Percentiles rank a stretch among this genome's conserved stretches.
phyloP scores from a whole-genome alignment of 148 eudicot genomes.

The Polygonum aviculare region DNA sequence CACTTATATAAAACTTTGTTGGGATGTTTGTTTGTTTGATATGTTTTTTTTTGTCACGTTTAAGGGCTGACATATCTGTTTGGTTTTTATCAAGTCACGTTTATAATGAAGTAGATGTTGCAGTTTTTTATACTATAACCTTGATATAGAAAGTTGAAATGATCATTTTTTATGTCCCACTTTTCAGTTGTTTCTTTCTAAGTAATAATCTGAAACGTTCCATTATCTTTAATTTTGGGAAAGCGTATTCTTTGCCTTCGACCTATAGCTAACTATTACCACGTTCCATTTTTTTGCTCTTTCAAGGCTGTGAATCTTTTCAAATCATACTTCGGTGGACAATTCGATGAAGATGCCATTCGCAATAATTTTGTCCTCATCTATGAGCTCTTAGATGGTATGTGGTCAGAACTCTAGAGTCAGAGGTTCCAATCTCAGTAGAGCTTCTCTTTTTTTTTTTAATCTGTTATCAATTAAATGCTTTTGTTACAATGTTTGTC shows the following conservation, averaged over 20 bases:
- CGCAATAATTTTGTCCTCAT: conserved; percentile 95
- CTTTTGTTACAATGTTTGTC: neutral
- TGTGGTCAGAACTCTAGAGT: conserved; percentile 12
- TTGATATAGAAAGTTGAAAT: neutral
- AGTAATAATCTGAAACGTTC: neutral
- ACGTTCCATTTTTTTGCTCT: neutral
- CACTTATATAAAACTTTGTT: neutral
- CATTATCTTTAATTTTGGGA: neutral
- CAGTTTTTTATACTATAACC: neutral
- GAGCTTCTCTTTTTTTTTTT: neutral
- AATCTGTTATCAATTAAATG: neutral
- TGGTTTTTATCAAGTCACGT: neutral
- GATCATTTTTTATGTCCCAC: neutral
- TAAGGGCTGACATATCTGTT: neutral
- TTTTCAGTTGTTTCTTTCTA: neutral
- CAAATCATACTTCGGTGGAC: conserved; percentile 96
- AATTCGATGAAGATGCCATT: conserved; percentile 97
- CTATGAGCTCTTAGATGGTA: conserved; percentile 96
- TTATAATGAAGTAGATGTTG: neutral
- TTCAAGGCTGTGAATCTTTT: conserved; percentile 87
- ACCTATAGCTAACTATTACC: neutral
- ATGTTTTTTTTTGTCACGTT: neutral
- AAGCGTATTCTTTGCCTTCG: neutral
- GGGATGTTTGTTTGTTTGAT: neutral
- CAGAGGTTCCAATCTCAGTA: neutral